phyloP scores from a whole-genome alignment of 2,329 filamentous ascomycete genomes.

The Penicillium sp. region DNA sequence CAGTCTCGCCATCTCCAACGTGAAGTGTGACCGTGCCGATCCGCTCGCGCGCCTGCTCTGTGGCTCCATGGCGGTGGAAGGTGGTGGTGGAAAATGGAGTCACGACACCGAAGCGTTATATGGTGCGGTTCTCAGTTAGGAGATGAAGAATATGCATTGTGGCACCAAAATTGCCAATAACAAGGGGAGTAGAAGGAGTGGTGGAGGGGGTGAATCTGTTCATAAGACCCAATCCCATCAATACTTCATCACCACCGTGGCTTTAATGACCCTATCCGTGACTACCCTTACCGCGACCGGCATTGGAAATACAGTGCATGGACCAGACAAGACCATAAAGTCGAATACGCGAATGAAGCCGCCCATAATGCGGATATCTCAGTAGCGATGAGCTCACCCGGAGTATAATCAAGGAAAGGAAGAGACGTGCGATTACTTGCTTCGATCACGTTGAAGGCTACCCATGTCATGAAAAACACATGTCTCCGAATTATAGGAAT shows the following conservation, averaged over 20 bases:
- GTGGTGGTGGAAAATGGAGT: no score
- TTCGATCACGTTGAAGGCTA: neutral
- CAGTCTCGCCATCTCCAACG: no score
- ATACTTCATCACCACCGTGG: constrained; percentile 1
- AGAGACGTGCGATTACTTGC: no score
- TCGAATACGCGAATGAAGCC: neutral
- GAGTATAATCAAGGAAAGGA: neutral
- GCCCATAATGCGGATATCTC: neutral
- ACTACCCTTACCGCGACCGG: constrained; percentile 3
- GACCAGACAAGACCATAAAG: neutral
- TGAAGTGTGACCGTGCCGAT: no score
- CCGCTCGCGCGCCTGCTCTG: no score
- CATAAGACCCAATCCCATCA: constrained; percentile 1
- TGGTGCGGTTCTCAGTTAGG: no score
- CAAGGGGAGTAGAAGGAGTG: no score
- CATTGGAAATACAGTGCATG: neutral
- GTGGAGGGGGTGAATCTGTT: no score
- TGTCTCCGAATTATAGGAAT: neutral
- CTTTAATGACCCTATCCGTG: neutral
- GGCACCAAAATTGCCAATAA: no score
- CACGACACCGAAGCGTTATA: no score
- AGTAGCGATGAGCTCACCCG: neutral
- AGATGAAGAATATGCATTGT: no score
- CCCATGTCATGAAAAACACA: neutral
- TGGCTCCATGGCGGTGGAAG: no score